phyloP scores from a whole-genome alignment of 352 stramenopile species.

The Globisporangium acanthophoron region DNA sequence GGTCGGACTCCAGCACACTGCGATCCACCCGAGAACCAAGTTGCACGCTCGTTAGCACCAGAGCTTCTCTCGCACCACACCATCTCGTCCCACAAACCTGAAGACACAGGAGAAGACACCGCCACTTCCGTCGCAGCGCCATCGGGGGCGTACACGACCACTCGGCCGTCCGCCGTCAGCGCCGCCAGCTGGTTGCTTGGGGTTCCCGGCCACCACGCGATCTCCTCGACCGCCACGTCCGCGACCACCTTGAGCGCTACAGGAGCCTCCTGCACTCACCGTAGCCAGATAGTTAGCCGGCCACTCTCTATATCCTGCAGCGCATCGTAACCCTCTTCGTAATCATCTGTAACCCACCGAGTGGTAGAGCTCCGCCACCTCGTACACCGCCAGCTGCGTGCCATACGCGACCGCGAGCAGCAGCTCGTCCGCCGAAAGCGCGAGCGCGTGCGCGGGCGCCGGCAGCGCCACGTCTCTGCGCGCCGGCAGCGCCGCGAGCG shows the following conservation, averaged over 20 bases:
- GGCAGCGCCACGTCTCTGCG: constrained; percentile 31
- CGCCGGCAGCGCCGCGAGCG: constrained; percentile 31
- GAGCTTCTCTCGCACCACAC: too few relatives aligned
- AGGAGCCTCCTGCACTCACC: constrained; percentile 18
- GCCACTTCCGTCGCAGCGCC: constrained; percentile 2
- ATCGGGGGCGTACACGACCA: constrained; percentile 25
- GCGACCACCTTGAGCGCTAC: constrained; percentile 32
- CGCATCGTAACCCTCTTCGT: neutral
- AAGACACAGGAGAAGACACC: constrained; percentile 18
- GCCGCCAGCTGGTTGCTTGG: constrained; percentile 24
- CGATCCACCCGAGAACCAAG: neutral
- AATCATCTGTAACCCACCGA: constrained; percentile 19
- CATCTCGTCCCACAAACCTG: constrained; percentile 10
- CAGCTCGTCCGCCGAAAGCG: constrained; percentile 47
- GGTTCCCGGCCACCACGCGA: constrained; percentile 36
- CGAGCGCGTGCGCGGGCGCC: constrained; percentile 39
- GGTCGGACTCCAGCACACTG: constrained; percentile 45
- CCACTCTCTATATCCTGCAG: neutral
- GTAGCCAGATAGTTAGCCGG: neutral
- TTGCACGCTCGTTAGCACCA: neutral
- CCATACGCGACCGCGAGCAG: constrained; percentile 47
- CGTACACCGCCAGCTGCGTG: constrained; percentile 40
- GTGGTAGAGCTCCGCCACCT: constrained; percentile 47
- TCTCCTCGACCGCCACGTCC: constrained; percentile 35
- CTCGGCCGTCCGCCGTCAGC: constrained; percentile 33